Evolutionary conservation across 129 eudicot species (phyloP).

Genomic region (Flaveria linearis): DNA sequence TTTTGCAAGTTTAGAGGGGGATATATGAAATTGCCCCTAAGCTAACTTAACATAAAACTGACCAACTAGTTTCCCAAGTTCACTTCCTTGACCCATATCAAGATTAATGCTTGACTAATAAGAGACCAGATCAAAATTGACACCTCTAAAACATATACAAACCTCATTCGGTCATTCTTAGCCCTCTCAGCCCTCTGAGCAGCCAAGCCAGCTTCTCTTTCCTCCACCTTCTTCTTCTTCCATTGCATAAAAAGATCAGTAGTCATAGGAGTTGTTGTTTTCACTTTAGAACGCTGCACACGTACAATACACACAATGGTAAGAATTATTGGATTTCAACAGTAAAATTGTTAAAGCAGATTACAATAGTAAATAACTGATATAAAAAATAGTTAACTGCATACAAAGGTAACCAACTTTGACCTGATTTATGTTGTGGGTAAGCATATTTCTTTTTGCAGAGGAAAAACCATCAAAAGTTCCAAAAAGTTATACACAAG

Average conservation of each 20-base stretch:
- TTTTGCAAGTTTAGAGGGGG: too few species aligned
- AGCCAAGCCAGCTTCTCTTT: slow-evolving; percentile 84
- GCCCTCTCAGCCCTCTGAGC: slow-evolving; percentile 90
- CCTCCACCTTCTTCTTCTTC: slow-evolving; percentile 80
- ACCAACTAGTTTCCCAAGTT: too few species aligned
- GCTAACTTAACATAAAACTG: too few species aligned
- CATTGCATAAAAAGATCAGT: slow-evolving; percentile 79
- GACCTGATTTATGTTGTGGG: not conserved
- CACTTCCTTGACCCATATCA: too few species aligned
- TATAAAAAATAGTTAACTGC: slow-evolving; percentile 1
- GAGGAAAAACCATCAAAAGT: not conserved
- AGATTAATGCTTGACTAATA: too few species aligned
- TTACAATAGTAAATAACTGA: not conserved
- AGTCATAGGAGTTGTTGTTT: slow-evolving; percentile 86
- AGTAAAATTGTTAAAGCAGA: not conserved
- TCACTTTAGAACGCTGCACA: slow-evolving; percentile 71
- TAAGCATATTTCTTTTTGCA: slow-evolving; percentile 6
- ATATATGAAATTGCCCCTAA: too few species aligned
- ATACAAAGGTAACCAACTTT: slow-evolving; percentile 9
- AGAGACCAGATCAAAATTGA: not conserved
- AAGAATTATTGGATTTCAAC: not conserved
- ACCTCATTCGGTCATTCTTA: slow-evolving; percentile 98
- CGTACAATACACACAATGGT: slow-evolving; percentile 7
- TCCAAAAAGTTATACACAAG: too few species aligned
- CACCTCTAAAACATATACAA: slow-evolving; percentile 13